These are phyloP conservation scores for Melaleuca quinquenervia DNA, from an alignment of 345 rosid genomes.

Conservation along the genomic window DNA sequence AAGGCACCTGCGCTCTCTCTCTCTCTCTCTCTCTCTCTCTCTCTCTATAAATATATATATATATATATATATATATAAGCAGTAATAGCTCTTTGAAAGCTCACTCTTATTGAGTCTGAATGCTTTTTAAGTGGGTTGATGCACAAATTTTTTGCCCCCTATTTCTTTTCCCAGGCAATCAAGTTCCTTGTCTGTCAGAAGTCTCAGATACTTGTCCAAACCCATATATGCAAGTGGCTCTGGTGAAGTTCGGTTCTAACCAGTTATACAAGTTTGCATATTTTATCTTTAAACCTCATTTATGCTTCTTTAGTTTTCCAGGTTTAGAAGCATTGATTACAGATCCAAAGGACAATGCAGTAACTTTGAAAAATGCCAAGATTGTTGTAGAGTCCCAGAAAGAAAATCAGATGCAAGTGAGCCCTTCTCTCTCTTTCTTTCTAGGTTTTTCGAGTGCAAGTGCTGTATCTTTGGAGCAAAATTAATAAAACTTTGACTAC, in stretches of 20 bases:
- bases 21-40: background rate
- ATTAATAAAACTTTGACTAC: background rate
- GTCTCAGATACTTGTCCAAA: conserved; percentile 1
- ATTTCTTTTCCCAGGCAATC: conserved; percentile 2
- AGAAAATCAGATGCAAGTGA: conserved; percentile 42
- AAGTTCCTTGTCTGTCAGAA: background rate
- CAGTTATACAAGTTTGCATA: background rate
- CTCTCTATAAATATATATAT: too few species aligned
- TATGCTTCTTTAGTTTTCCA: background rate
- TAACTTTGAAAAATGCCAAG: conserved; percentile 36
- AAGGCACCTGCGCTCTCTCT: background rate
- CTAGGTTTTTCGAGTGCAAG: background rate
- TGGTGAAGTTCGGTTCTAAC: conserved; percentile 16
- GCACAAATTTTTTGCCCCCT: background rate
- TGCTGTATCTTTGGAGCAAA: background rate
- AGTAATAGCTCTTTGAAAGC: background rate
- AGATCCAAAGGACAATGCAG: conserved; percentile 22
- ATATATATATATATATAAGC: too few species aligned
- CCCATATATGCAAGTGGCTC: conserved; percentile 32
- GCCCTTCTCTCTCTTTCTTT: background rate
- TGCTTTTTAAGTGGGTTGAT: background rate
- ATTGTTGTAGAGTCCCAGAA: conserved; percentile 32
- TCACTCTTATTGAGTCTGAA: background rate
- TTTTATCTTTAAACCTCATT: background rate
- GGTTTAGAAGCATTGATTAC: conserved; percentile 46